phyloP scores from a whole-genome alignment of 2,329 filamentous ascomycete genomes.

The Penicillium aurantiogriseum region DNA sequence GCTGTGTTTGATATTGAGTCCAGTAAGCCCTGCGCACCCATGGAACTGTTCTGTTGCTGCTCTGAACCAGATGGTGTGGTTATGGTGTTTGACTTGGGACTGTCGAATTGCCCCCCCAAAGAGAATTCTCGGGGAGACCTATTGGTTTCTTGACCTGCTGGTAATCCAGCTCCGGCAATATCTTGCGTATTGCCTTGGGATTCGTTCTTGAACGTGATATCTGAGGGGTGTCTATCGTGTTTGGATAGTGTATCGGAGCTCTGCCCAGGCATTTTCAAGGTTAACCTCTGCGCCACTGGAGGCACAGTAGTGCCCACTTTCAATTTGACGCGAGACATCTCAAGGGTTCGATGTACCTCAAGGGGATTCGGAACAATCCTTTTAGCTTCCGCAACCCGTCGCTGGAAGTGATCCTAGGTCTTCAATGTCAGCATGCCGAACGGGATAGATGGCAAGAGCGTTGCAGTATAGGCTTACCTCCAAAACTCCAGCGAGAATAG shows the following conservation, averaged over 20 bases:
- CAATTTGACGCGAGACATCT: conserved; percentile 75
- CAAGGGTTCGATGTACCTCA: conserved; percentile 33
- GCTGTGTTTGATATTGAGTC: conserved; percentile 18
- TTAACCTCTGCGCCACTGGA: conserved; percentile 62
- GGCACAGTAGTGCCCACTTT: conserved; percentile 57
- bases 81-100: conserved; percentile 27
- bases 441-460: neutral
- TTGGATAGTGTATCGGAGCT: conserved; percentile 50
- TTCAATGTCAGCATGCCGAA: conserved; percentile 15
- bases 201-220: conserved; percentile 55
- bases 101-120: conserved; percentile 36
- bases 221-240: conserved; percentile 41
- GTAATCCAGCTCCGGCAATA: conserved; percentile 50
- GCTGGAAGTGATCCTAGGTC: conserved; percentile 64
- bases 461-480: conserved; percentile 56
- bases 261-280: conserved; percentile 65
- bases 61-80: conserved; percentile 21
- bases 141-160: conserved; percentile 20
- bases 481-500: conserved; percentile 71
- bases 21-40: conserved; percentile 26
- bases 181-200: conserved; percentile 54
- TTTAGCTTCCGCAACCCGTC: conserved; percentile 69
- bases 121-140: conserved; percentile 32
- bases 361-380: conserved; percentile 66
- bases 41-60: conserved; percentile 27